Conservation (phyloP, 83 land plant genomes). For the Picea abies region DNA sequence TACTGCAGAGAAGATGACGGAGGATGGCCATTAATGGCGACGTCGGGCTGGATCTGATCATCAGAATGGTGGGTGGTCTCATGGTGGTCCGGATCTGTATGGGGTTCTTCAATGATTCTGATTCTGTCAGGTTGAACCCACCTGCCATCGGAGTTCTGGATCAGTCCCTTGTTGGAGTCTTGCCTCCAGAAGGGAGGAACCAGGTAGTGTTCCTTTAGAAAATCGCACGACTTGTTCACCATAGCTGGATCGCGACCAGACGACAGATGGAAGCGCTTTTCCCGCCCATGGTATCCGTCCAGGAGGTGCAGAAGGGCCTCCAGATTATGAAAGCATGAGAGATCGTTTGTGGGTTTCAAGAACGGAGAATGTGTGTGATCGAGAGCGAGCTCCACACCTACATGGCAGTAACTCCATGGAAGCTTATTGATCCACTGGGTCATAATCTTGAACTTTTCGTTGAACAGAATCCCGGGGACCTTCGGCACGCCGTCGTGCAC, state of each 20-base stretch:
- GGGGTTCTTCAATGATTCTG: conserved; percentile 38
- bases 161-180: conserved; percentile 61
- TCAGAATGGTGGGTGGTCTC: background rate
- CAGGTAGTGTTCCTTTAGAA: too few relatives aligned
- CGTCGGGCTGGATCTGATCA: background rate
- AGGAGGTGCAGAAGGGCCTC: conserved; percentile 69
- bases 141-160: conserved; percentile 31
- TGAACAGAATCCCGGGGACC: conserved; percentile 36
- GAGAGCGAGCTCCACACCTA: conserved; percentile 56
- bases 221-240: conserved; percentile 40
- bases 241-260: conserved; percentile 43
- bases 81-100: background rate
- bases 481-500: conserved; percentile 42
- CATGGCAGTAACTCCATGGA: conserved; percentile 53
- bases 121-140: conserved; percentile 47
- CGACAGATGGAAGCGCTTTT: conserved; percentile 16
- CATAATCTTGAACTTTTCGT: conserved; percentile 15
- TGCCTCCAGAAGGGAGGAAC: conserved; percentile 51
- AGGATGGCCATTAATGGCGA: background rate
- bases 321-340: conserved; percentile 48
- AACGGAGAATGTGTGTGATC: conserved; percentile 54
- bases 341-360: conserved; percentile 32
- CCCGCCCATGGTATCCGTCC: conserved; percentile 48
- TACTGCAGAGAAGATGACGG: background rate
- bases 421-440: conserved; percentile 12